Evolutionary conservation across 495 filamentous ascomycete species (phyloP).

Genomic region (Hypoxylon fuscum): DNA sequence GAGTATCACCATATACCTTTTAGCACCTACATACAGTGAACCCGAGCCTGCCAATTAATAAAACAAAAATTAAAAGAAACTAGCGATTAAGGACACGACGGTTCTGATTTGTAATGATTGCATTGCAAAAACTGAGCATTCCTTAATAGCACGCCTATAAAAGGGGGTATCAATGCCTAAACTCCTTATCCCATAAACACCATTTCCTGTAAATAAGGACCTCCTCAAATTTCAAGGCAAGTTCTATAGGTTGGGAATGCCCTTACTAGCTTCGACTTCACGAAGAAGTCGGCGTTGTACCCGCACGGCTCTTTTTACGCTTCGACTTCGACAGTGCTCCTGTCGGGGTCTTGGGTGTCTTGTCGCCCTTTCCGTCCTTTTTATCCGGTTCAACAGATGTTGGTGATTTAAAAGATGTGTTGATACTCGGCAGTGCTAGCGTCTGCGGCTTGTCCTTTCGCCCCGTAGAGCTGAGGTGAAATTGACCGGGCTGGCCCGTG

Average conservation of each 20-base stretch:
- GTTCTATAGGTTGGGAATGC: neutral
- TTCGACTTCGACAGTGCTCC: conserved; percentile 56
- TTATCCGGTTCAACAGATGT: conserved; percentile 42
- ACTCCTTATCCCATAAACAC: conserved; percentile 19
- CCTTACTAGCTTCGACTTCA: conserved; percentile 21
- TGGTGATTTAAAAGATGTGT: conserved; percentile 50
- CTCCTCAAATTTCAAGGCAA: neutral
- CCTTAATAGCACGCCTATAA: conserved; percentile 16
- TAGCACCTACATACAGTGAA: too few species aligned
- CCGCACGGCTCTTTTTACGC: conserved; percentile 67
- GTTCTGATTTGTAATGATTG: too few species aligned
- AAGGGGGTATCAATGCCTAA: conserved; percentile 31
- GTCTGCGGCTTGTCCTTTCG: conserved; percentile 53
- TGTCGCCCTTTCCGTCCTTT: conserved; percentile 54
- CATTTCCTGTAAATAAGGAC: conserved; percentile 2
- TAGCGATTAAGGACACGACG: too few species aligned
- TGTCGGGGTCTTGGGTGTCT: conserved; percentile 61
- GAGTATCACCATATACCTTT: too few species aligned
- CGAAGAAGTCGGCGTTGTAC: conserved; percentile 41
- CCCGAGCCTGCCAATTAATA: too few species aligned
- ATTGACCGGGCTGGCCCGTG: conserved; percentile 85
- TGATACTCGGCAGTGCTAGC: conserved; percentile 41
- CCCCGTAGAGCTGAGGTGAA: conserved; percentile 73
- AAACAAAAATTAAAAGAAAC: too few species aligned
- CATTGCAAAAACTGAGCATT: too few species aligned